Percentiles rank a stretch among this genome's conserved stretches.
Conservation (phyloP, 2,329 filamentous ascomycete genomes). For the Juglanconis juglandina region DNA sequence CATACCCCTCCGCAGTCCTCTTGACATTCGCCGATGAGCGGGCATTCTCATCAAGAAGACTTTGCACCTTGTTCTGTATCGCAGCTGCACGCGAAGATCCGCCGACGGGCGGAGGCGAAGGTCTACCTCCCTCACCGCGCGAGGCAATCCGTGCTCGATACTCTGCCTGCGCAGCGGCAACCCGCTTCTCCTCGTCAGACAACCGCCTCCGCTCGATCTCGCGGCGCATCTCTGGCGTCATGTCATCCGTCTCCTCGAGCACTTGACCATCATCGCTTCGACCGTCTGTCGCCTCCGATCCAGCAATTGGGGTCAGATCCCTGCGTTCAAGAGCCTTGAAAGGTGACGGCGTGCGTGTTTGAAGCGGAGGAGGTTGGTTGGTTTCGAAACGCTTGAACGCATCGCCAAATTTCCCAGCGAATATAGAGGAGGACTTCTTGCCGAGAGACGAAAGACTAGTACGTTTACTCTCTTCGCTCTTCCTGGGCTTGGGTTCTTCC, state of each 20-base stretch:
- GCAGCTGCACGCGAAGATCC: constrained; percentile 66
- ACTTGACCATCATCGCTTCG: constrained; percentile 64
- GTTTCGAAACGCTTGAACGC: constrained; percentile 89
- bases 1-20: constrained; percentile 82
- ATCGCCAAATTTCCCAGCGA: constrained; percentile 88
- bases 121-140: constrained; percentile 47
- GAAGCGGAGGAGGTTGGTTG: constrained; percentile 33
- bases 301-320: constrained; percentile 67
- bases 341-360: constrained; percentile 46
- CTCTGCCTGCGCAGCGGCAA: constrained; percentile 83
- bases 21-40: constrained; percentile 55
- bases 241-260: constrained; percentile 63
- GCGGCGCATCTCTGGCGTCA: constrained; percentile 83
- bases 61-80: constrained; percentile 90
- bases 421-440: constrained; percentile 64
- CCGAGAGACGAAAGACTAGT: constrained; percentile 67
- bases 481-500: constrained; percentile 61
- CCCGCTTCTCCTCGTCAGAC: constrained; percentile 83
- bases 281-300: constrained; percentile 69
- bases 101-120: constrained; percentile 49
- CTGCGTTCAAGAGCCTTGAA: constrained; percentile 45
- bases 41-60: constrained; percentile 74
- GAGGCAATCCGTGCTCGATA: constrained; percentile 74
- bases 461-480: constrained; percentile 66
- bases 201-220: constrained; percentile 81